Percentiles rank a stretch among this genome's conserved stretches.
Evolutionary conservation across 1,139 yeast species (phyloP).

Genomic region (Yamadazyma epiphylla): DNA sequence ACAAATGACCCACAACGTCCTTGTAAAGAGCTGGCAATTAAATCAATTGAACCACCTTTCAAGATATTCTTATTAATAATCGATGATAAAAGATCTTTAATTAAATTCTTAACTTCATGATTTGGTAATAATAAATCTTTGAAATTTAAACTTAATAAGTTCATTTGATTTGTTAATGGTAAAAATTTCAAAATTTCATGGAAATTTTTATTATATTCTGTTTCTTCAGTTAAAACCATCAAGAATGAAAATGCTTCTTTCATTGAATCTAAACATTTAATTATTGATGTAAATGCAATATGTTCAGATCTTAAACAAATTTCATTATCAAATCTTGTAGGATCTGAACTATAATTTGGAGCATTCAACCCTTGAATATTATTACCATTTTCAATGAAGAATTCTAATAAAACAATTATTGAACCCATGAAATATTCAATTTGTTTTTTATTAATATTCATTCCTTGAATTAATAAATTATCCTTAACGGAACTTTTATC

Average conservation of each 20-base stretch:
- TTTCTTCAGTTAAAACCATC: slow-evolving; percentile 77
- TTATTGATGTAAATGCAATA: slow-evolving; percentile 76
- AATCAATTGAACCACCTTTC: slow-evolving; percentile 91
- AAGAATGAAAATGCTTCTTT: slow-evolving; percentile 90
- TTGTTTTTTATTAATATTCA: slow-evolving; percentile 50
- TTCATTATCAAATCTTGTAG: slow-evolving; percentile 50
- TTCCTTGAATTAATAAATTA: slow-evolving; percentile 39
- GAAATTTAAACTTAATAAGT: slow-evolving; percentile 64
- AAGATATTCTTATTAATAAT: slow-evolving; percentile 84
- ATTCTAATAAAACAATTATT: slow-evolving; percentile 56
- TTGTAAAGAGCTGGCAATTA: slow-evolving; percentile 82
- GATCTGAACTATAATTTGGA: slow-evolving; percentile 46
- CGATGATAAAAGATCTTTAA: slow-evolving; percentile 84
- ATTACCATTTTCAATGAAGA: slow-evolving; percentile 54
- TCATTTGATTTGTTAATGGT: slow-evolving; percentile 61
- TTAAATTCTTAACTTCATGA: slow-evolving; percentile 57
- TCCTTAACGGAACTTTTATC: slow-evolving; percentile 43
- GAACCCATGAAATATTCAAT: slow-evolving; percentile 69
- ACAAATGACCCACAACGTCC: slow-evolving; percentile 95
- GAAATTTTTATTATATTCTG: slow-evolving; percentile 42
- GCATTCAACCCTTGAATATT: slow-evolving; percentile 62
- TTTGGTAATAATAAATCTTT: slow-evolving; percentile 74
- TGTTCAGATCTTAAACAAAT: slow-evolving; percentile 88
- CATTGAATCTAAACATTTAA: slow-evolving; percentile 71
- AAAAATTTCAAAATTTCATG: slow-evolving; percentile 71